Conservation (phyloP, 2,329 filamentous ascomycete genomes). For the Xylaria sp. region DNA sequence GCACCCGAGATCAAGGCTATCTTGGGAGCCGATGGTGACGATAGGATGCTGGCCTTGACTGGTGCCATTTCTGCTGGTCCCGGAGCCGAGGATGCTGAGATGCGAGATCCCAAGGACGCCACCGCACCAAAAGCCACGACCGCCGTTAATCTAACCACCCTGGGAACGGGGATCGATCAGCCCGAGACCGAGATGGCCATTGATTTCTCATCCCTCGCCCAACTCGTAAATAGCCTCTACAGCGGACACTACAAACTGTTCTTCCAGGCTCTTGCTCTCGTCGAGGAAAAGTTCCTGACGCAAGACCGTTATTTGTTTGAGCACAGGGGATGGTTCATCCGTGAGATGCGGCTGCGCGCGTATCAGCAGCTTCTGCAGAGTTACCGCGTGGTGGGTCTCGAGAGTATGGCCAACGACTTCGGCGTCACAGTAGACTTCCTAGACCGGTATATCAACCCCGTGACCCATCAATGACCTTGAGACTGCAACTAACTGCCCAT, state of each 20-base stretch:
- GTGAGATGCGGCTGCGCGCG: constrained; percentile 95
- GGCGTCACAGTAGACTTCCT: constrained; percentile 96
- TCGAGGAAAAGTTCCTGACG: constrained; percentile 93
- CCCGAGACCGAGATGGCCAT: constrained; percentile 82
- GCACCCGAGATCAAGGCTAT: constrained; percentile 98
- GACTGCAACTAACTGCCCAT: constrained; percentile 20
- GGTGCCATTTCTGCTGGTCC: constrained; percentile 85
- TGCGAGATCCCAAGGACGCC: constrained; percentile 69
- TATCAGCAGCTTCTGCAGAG: constrained; percentile 98
- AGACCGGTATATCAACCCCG: constrained; percentile 74
- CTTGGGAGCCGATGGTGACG: constrained; percentile 81
- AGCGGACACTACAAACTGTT: constrained; percentile 93
- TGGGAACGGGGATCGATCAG: constrained; percentile 75
- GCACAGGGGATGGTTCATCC: constrained; percentile 96
- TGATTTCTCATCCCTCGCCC: constrained; percentile 88
- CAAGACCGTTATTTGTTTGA: constrained; percentile 96
- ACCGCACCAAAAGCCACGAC: constrained; percentile 65
- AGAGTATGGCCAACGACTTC: constrained; percentile 97
- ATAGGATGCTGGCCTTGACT: constrained; percentile 84
- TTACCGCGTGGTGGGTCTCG: constrained; percentile 95
- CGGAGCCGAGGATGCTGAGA: constrained; percentile 77
- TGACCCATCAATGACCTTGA: not conserved
- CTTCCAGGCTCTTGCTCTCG: constrained; percentile 87
- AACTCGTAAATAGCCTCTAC: constrained; percentile 91
- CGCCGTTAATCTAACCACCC: constrained; percentile 86